Base-by-base conservation (phyloP, 83 land plant genomes). In the Picea abies region DNA sequence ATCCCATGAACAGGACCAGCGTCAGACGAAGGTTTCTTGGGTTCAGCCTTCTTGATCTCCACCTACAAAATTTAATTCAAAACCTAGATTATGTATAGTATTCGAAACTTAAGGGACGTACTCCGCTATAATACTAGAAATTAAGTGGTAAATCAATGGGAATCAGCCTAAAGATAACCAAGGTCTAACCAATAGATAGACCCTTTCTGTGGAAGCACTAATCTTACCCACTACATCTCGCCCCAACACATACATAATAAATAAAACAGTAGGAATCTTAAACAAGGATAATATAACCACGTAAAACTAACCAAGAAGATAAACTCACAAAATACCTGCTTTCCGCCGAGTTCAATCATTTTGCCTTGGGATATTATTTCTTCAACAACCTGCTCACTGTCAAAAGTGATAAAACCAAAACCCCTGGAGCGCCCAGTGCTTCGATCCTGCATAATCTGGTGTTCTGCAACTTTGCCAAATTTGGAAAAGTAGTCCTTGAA, bases 31-130 rank as follows among this genome's bases (percentile, higher is more conserved):
- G 96, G 81, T 77, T 88, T 89, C 83, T 97, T 97, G 20, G 98
- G 99, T 77, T 95, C 99, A 62, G 99, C 99, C 81, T 91, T 97
- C 91, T 95, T 97, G 68, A 97, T 87, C 82, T 97, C 99, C 76
- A 95, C 98, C 98, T 95, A 84, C 83, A 76, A 52, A 47, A 76
- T 39, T 76, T 76, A 76, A 76, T 76, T 11, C 82, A 76, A 79
- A 87, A 87, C 85, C 89, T 91, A 91, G 22, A 61, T 60, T 73
- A 39, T 71, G 60, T 15, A 47, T 49, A 37, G 39, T 16, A 61
- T 10, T n/a, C 52, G 8, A 49, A 52, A 52, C 56, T 11, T 52
- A 52, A 10, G 12, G 14, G 12, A 52, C 56, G 10, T 10, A 1
- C 56, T 44, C 5, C 5, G 8, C 8, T 44, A 44, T 44, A 6